These are phyloP conservation scores for Termitomyces sp. DNA, from an alignment of 768 basidiomycete genomes.

Conservation along the genomic window DNA sequence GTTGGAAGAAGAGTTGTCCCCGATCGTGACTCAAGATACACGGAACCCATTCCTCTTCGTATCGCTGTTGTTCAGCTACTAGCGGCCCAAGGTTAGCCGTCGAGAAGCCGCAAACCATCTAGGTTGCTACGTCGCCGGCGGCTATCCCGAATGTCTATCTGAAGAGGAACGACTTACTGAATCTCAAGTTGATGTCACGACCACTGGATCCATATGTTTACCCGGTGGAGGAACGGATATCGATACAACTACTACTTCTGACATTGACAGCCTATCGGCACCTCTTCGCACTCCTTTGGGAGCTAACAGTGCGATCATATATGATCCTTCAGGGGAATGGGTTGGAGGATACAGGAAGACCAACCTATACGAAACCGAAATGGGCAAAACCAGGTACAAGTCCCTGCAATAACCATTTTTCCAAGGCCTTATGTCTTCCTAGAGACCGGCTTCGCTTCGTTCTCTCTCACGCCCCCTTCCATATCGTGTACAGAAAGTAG, in stretches of 20 bases:
- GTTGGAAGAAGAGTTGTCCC: too few relatives aligned
- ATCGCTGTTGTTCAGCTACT: conserved; percentile 62
- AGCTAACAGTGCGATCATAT: conserved; percentile 73
- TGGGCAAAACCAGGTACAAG: conserved; percentile 78
- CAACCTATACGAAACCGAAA: conserved; percentile 73
- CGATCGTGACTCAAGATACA: background rate
- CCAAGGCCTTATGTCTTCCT: background rate
- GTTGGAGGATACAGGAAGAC: conserved; percentile 75
- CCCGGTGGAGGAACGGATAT: conserved; percentile 7
- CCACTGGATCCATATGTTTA: conserved; percentile 5
- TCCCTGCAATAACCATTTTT: background rate
- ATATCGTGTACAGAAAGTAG: background rate
- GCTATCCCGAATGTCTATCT: conserved; percentile 66
- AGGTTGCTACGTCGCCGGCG: conserved; percentile 68
- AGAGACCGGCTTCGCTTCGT: conserved; percentile 62
- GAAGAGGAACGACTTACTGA: conserved; percentile 11
- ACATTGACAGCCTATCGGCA: too few relatives aligned
- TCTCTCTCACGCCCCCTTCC: conserved; percentile 3
- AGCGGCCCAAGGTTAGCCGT: conserved; percentile 38
- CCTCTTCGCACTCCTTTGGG: conserved; percentile 28
- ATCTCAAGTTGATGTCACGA: conserved; percentile 3
- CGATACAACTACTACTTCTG: background rate
- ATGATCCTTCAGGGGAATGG: conserved; percentile 56
- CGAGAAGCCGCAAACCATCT: conserved; percentile 59
- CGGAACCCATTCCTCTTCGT: conserved; percentile 23